phyloP scores from a whole-genome alignment of 139 green algal species.

The Tetradesmus obliquus region DNA sequence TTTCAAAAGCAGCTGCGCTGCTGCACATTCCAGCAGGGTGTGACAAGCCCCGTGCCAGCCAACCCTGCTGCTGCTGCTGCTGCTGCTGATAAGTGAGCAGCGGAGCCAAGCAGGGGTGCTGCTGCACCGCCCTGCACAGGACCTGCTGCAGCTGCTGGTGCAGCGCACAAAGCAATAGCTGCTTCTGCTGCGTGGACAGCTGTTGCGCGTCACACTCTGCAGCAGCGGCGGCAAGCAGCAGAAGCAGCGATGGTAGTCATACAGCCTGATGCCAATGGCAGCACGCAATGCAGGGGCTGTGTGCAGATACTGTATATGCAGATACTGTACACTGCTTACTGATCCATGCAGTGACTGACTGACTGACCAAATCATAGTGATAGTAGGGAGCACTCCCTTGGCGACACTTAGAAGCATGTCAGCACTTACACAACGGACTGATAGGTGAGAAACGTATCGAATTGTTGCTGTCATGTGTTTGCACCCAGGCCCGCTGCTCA shows the following conservation, averaged over 20 bases:
- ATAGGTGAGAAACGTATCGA: not conserved
- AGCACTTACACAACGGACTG: too few species aligned
- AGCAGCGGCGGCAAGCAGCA: not conserved
- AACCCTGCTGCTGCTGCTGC: conserved; percentile 15
- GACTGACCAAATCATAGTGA: too few species aligned
- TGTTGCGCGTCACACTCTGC: conserved; percentile 55
- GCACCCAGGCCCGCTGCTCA: not conserved
- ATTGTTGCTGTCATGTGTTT: too few species aligned
- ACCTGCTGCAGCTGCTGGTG: conserved; percentile 56
- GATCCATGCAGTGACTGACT: too few species aligned
- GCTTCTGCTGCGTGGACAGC: conserved; percentile 58
- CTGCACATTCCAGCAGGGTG: not conserved
- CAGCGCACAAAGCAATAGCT: conserved; percentile 69
- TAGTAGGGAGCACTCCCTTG: too few species aligned
- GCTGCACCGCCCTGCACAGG: conserved; percentile 21
- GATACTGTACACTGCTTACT: too few species aligned
- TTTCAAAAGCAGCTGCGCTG: not conserved
- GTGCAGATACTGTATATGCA: too few species aligned
- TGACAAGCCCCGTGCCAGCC: not conserved
- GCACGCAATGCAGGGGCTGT: too few species aligned
- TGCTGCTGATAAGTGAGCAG: conserved; percentile 21
- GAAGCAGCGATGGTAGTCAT: not conserved
- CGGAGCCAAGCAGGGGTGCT: not conserved
- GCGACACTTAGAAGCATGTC: too few species aligned
- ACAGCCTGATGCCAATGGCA: too few species aligned